A percentile compares a stretch with the other conserved stretches of the same genome.
These are phyloP conservation scores for Phytopythium helicoides DNA, from an alignment of 352 stramenopile species.

Conservation along the genomic window DNA sequence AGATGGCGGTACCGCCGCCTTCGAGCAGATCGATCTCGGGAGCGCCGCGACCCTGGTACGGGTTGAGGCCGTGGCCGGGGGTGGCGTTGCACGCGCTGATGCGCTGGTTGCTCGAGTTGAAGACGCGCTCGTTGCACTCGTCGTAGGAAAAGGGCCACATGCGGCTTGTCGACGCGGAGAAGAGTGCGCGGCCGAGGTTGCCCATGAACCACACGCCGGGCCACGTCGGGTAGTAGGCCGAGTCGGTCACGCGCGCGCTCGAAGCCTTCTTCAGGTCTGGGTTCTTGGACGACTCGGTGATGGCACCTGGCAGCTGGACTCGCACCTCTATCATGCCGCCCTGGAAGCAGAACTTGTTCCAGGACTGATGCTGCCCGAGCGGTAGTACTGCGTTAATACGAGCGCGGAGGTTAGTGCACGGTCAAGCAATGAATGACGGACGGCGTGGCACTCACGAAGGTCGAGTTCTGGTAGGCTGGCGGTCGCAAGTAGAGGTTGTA, in stretches of 20 bases:
- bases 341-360: constrained; percentile 96
- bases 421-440: not conserved
- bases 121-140: constrained; percentile 86
- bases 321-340: constrained; percentile 92
- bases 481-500: constrained; percentile 70
- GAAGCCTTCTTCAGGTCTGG: constrained; percentile 71
- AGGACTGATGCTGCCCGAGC: constrained; percentile 90
- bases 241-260: constrained; percentile 35
- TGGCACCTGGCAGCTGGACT: constrained; percentile 86
- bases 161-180: constrained; percentile 90
- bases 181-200: constrained; percentile 94
- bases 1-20: constrained; percentile 64
- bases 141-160: constrained; percentile 97
- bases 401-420: constrained; percentile 5
- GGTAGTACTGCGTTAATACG: constrained; percentile 41
- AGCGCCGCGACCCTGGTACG: constrained; percentile 85
- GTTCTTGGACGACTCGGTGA: constrained; percentile 59
- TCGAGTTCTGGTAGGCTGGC: constrained; percentile 46
- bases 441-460: constrained; percentile 34
- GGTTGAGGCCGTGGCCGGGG: constrained; percentile 91
- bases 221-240: constrained; percentile 81
- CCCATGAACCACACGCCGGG: constrained; percentile 95
- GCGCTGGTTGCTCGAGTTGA: constrained; percentile 67
- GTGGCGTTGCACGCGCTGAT: constrained; percentile 89
- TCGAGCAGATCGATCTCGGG: constrained; percentile 97